Evolutionary conservation across 352 stramenopile species (phyloP), one percentile per base, ranked within the genome.

Genomic region (Phytophthora chlamydospora): DNA sequence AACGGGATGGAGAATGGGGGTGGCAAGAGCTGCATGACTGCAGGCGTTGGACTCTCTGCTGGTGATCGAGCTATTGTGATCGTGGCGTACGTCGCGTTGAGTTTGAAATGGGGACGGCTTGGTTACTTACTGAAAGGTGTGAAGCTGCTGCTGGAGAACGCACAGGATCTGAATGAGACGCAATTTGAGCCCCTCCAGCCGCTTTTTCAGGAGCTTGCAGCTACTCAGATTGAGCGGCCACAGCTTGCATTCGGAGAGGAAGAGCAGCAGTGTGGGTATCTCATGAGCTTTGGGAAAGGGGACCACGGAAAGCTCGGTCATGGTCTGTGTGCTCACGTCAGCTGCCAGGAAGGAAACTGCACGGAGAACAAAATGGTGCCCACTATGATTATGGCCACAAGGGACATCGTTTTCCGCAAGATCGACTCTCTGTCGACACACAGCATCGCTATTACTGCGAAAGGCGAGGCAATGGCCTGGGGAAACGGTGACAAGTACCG

Each of bases 371-470:
- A 95, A 47, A 69, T 35, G 27, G 62, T 77, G 0, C 84, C 86
- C 2, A 93, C 83, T 6, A 66, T 90, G 38, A 73, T 95, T 55
- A 67, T 59, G 1, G 77, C 83, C 1, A 89, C 73, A 2, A 70
- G 63, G 10, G 83, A 83, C 29, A 19, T 83, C 11, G 41, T 70
- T 5, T 88, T 93, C 29, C 47, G 65, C 1, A 89, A 86, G 47
- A 86, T 95, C n/a, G 84, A 92, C 41, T 93, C 86, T 16, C 66
- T 95, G 1, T 95, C 86, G 7, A 95, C 86, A 0, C 87, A 96
- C 44, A 92, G 83, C 41, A 81, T 93, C 10, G 85, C 80, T 0
- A 83, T 94, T 38, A 90, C 84, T 1, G 53, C 69, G 4, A 76
- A 74, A 14, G 87, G 87, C 0, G 77, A 91, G 12, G 61, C 89